Evolutionary conservation across 1,284 basidiomycete species (phyloP), one percentile per base, ranked within the genome.

Genomic region (Cryptococcus sp.): DNA sequence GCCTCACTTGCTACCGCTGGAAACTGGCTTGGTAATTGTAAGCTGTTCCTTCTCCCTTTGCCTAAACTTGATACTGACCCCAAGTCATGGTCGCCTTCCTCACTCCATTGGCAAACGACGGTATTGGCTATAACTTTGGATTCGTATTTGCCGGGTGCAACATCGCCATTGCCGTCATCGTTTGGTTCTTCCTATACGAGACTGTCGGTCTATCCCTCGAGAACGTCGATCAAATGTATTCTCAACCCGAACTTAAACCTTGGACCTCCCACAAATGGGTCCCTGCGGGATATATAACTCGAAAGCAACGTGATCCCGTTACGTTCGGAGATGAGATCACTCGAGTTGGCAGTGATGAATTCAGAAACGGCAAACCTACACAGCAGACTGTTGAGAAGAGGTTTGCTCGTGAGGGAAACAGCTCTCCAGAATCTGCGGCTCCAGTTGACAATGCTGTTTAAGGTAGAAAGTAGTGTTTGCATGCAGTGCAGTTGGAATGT

Each of bases 121-220:
- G 32, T 34, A 34, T 34, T 16, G 32, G 32, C 32, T 34, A 34
- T 16, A 34, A 34, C 32, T 34, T 34, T 16, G 32, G 32, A 9
- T 34, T 34, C 32, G 32, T 34, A 9, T 34, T 34, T 16, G 32
- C 32, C 32, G 32, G 10, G 10, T 34, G 32, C 32, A 34, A 34
- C 32, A 34, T 34, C 32, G 32, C 32, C 16, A 16, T 16, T 16
- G 32, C 32, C 32, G 32, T 34, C 16, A 9, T 34, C 32, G 32
- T 34, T 34, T 34, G 32, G 32, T 46, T 67, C 50, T 64, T 59
- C 53, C 62, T 55, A 53, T 60, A 61, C n/a, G 64, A 67, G 53
- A 67, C 64, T 9, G 62, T 60, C 44, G 60, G 60, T 16, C 48
- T 67, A 2, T 60, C 61, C 13, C 55, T 67, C 47, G 64, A 67